Evolutionary conservation across 805 yeast genomes (phyloP).

Genomic region (Candida nonsorbophila): DNA sequence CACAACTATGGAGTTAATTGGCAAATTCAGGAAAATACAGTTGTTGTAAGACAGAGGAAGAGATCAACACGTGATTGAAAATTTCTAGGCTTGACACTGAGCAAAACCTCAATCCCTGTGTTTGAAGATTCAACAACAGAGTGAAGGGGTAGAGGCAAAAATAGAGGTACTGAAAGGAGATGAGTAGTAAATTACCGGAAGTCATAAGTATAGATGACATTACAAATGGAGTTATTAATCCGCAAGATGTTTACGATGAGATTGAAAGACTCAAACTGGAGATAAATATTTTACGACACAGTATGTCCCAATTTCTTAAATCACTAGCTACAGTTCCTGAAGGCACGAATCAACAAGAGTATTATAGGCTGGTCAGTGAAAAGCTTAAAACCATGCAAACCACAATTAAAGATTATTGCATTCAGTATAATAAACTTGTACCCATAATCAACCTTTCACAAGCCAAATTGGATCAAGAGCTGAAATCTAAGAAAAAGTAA

Average conservation of each 20-base stretch:
- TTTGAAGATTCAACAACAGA: conserved; percentile 1
- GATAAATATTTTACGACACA: conserved; percentile 35
- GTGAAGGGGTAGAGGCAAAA: conserved; percentile 1
- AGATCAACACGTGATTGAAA: not conserved
- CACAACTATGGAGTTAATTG: conserved; percentile 20
- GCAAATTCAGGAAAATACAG: conserved; percentile 21
- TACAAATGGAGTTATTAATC: conserved; percentile 36
- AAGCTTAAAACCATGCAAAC: conserved; percentile 31
- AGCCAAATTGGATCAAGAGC: conserved; percentile 44
- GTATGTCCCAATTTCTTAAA: conserved; percentile 32
- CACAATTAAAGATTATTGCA: conserved; percentile 38
- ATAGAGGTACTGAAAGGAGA: not conserved
- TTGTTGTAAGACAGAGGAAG: conserved; percentile 19
- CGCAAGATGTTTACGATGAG: conserved; percentile 38
- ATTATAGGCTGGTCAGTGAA: conserved; percentile 29
- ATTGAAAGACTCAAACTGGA: conserved; percentile 38
- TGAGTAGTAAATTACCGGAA: conserved; percentile 19
- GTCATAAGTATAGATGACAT: conserved; percentile 38
- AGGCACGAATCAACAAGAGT: conserved; percentile 29
- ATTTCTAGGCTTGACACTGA: not conserved
- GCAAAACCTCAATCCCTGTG: no score
- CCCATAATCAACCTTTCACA: conserved; percentile 50
- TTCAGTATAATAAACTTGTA: conserved; percentile 38
- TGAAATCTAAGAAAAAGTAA: no score
- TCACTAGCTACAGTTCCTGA: conserved; percentile 31